Percentiles rank a stretch among this genome's conserved stretches.
phyloP scores from a whole-genome alignment of 306 rosid species.

The Prunus mume region DNA sequence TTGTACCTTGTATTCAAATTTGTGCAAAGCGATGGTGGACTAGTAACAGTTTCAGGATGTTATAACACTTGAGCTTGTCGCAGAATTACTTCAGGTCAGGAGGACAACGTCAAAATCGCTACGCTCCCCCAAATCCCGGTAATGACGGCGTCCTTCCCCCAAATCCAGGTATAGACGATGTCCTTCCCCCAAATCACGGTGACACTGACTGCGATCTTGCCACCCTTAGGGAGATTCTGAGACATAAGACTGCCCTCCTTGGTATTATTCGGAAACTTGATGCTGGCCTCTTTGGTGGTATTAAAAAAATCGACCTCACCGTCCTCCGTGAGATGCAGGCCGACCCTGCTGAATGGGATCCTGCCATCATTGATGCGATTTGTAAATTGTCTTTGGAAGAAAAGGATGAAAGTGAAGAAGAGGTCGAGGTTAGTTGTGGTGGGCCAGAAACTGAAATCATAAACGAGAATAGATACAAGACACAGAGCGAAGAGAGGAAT shows the following conservation, averaged over 20 bases:
- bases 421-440: too few species aligned
- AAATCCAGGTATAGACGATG: too few species aligned
- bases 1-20: neutral
- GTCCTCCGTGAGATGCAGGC: neutral
- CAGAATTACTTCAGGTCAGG: slow-evolving; percentile 84
- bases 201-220: neutral
- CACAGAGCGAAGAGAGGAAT: too few species aligned
- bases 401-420: too few species aligned
- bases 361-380: too few species aligned
- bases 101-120: slow-evolving; percentile 24
- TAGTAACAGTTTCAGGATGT: slow-evolving; percentile 18
- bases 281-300: neutral
- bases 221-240: slow-evolving; percentile 13
- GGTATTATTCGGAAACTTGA: slow-evolving; percentile 17
- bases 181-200: too few species aligned
- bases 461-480: too few species aligned
- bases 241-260: neutral
- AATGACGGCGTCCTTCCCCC: too few species aligned
- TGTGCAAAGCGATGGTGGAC: slow-evolving; percentile 4
- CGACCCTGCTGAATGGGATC: too few species aligned
- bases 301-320: slow-evolving; percentile 17
- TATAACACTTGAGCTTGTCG: slow-evolving; percentile 31
- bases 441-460: too few species aligned
- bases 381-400: too few species aligned
- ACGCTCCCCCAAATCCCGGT: too few species aligned